A percentile compares a stretch with the other conserved stretches of the same genome.
Conservation (phyloP, 176 grass and related monocot species). For the Avena atlantica region DNA sequence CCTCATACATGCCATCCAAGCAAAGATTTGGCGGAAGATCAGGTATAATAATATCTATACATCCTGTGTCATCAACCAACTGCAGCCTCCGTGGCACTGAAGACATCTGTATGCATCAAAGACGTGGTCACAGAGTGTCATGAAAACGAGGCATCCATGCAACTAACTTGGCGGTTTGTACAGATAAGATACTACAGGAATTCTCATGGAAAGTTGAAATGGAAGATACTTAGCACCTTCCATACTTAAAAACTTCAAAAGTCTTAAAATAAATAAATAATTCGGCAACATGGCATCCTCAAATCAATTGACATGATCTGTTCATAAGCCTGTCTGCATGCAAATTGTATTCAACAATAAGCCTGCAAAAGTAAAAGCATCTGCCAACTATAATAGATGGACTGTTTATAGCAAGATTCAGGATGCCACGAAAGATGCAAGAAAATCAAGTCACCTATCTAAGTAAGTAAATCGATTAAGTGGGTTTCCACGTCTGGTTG, state of each 20-base stretch:
- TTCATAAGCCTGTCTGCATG: constrained; percentile 14
- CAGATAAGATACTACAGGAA: not conserved
- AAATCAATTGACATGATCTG: constrained; percentile 7
- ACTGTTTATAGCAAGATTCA: not conserved
- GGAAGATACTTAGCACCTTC: constrained; percentile 29
- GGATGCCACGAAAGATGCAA: not conserved
- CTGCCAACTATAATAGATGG: constrained; percentile 11
- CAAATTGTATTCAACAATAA: constrained; percentile 31
- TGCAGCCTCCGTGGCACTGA: constrained; percentile 67
- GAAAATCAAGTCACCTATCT: not conserved
- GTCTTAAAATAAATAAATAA: not conserved
- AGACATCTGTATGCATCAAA: constrained; percentile 65
- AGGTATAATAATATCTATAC: constrained; percentile 72
- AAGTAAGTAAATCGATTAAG: constrained; percentile 8
- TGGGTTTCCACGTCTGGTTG: not conserved
- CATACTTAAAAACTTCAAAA: not conserved
- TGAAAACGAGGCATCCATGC: constrained; percentile 21
- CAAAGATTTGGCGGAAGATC: constrained; percentile 61
- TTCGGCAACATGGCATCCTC: constrained; percentile 6
- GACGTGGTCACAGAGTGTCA: constrained; percentile 32
- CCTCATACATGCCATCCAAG: constrained; percentile 76
- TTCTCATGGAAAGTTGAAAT: not conserved
- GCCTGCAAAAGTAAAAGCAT: constrained; percentile 9
- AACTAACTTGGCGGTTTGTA: not conserved
- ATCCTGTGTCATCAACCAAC: constrained; percentile 87